phyloP scores from a whole-genome alignment of 164 flowering plant species.

The Sedum album region DNA sequence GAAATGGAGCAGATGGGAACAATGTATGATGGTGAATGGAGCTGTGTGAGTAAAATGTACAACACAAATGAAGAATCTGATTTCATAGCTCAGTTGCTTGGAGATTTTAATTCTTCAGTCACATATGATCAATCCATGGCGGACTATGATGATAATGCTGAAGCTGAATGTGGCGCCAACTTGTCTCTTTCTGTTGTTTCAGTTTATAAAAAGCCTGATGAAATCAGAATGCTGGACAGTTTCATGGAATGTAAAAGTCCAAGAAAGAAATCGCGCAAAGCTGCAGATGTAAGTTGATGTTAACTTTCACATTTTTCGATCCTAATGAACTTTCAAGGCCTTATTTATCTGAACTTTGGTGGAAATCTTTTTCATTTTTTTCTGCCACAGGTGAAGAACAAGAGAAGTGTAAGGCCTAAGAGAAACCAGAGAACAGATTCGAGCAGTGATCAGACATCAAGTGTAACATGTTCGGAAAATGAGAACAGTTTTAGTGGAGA shows the following conservation, averaged over 20 bases:
- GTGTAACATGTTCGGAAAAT: not conserved
- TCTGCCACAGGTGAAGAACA: conserved; percentile 31
- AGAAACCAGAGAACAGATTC: conserved; percentile 31
- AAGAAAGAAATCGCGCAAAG: not conserved
- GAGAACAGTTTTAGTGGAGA: not conserved
- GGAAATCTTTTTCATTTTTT: not conserved
- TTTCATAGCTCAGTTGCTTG: conserved; percentile 9
- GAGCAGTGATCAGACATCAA: conserved; percentile 5
- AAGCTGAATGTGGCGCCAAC: not conserved
- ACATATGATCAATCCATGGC: not conserved
- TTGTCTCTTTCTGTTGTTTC: conserved; percentile 1
- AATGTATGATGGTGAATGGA: conserved; percentile 10
- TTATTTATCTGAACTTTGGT: too few relatives aligned
- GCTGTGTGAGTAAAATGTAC: conserved; percentile 6
- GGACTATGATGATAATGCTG: not conserved
- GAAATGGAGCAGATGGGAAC: not conserved
- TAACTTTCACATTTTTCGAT: not conserved
- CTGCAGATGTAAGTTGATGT: not conserved
- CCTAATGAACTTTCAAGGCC: not conserved
- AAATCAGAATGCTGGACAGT: not conserved
- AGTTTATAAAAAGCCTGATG: not conserved
- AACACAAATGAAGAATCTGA: conserved; percentile 7
- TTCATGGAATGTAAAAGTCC: not conserved
- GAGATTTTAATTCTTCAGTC: not conserved
- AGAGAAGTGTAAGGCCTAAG: conserved; percentile 37